These are phyloP conservation scores for Xylariales sp. DNA, from an alignment of 2,329 filamentous ascomycete species.

Conservation along the genomic window DNA sequence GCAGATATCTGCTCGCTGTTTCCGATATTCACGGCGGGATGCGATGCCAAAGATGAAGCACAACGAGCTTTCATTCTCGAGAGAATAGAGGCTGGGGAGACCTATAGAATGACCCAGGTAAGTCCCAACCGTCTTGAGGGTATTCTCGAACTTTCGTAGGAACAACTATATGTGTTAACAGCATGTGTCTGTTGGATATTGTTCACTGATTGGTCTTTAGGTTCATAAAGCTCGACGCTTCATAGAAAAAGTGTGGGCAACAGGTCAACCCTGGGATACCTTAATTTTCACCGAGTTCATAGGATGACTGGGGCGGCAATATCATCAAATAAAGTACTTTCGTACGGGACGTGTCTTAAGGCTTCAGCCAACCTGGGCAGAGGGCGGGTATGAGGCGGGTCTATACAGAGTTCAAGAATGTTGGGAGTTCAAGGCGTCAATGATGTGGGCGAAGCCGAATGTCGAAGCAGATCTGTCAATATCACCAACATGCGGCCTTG, in stretches of 20 bases:
- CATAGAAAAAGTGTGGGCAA: constrained; percentile 67
- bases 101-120: no score
- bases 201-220: constrained; percentile 27
- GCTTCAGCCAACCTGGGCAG: no score
- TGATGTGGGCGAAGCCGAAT: no score
- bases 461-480: no score
- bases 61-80: constrained; percentile 59
- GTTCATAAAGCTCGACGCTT: constrained; percentile 56
- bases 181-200: no score
- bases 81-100: constrained; percentile 63
- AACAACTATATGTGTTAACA: no score
- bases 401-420: no score
- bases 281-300: constrained; percentile 65
- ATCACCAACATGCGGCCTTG: no score
- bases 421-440: no score
- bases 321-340: no score
- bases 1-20: constrained; percentile 74
- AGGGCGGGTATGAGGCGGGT: no score
- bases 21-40: constrained; percentile 79
- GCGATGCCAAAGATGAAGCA: constrained; percentile 56
- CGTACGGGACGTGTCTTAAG: no score
- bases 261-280: constrained; percentile 64
- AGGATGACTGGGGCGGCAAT: constrained; percentile 49
- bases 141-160: neutral
- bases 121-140: constrained; percentile 20